Percentiles rank a stretch among this genome's conserved stretches.
Evolutionary conservation across 768 basidiomycete species (phyloP).

Genomic region (Hygrocybe coccinea): DNA sequence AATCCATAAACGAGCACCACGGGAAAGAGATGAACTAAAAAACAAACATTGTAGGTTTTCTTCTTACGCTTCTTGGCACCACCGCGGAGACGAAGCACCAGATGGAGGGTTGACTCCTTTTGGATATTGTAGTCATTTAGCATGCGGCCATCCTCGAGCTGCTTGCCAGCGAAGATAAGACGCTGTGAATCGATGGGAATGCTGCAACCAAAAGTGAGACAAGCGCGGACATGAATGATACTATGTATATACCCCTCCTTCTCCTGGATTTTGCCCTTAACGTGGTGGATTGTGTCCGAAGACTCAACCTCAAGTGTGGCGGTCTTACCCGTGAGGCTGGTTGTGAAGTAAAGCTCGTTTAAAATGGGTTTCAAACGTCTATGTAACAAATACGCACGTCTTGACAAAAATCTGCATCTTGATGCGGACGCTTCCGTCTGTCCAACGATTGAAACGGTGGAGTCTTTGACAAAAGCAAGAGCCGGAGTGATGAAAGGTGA

Average conservation of each 20-base stretch:
- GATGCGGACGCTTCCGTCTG: slow-evolving; percentile 69
- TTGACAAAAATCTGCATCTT: slow-evolving; percentile 99
- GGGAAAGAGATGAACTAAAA: background rate
- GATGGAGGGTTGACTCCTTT: slow-evolving; percentile 97
- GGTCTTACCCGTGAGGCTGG: slow-evolving; percentile 96
- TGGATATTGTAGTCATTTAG: slow-evolving; percentile 97
- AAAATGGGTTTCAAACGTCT: background rate
- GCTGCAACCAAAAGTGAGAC: slow-evolving; percentile 33
- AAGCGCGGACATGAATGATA: background rate
- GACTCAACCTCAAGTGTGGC: slow-evolving; percentile 98
- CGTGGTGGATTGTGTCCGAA: slow-evolving; percentile 96
- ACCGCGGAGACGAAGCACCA: slow-evolving; percentile 96
- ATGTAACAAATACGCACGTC: slow-evolving; percentile 53
- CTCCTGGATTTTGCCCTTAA: slow-evolving; percentile 96
- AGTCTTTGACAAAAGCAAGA: slow-evolving; percentile 88
- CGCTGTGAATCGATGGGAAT: slow-evolving; percentile 95
- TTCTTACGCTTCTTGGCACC: slow-evolving; percentile 99
- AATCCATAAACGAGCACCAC: background rate
- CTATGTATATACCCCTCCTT: slow-evolving; percentile 77
- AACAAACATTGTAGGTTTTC: slow-evolving; percentile 93
- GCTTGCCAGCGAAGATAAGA: slow-evolving; percentile 98
- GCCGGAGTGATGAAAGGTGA: slow-evolving; percentile 32
- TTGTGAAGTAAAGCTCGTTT: slow-evolving; percentile 3
- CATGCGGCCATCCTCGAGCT: slow-evolving; percentile 97
- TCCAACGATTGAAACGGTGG: slow-evolving; percentile 88